phyloP scores from a whole-genome alignment of 2,329 filamentous ascomycete genomes.

The Scleromitrula shiraiana region DNA sequence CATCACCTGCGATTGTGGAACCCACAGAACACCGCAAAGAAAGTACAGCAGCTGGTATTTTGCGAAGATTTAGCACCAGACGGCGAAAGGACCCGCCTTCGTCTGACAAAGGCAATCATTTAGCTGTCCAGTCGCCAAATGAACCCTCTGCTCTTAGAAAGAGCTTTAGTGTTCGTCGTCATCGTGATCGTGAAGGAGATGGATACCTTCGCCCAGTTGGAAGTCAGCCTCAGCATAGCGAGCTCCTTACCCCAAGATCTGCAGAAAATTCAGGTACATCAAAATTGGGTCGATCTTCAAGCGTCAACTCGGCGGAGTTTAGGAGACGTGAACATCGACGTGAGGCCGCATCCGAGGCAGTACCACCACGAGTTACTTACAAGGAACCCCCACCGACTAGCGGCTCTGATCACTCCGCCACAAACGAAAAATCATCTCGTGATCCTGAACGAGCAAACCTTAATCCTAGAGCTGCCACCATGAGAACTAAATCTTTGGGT shows the following conservation, averaged over 20 bases:
- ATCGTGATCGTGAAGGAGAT: conserved; percentile 41
- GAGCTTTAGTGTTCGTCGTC: conserved; percentile 76
- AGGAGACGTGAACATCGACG: conserved; percentile 54
- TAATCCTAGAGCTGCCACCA: conserved; percentile 52
- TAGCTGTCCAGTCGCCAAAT: conserved; percentile 72
- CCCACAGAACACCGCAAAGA: conserved; percentile 70
- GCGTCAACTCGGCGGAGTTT: conserved; percentile 82
- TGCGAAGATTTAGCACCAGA: conserved; percentile 86
- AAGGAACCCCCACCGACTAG: conserved; percentile 67
- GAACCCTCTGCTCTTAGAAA: conserved; percentile 66
- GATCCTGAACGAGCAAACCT: conserved; percentile 34
- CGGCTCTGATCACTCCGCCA: conserved; percentile 66
- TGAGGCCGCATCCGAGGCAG: conserved; percentile 46
- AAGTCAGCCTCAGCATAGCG: conserved; percentile 66
- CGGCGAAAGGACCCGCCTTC: conserved; percentile 53
- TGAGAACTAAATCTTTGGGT: conserved; percentile 78
- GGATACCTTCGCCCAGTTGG: conserved; percentile 46
- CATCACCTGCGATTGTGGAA: conserved; percentile 43
- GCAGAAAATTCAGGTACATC: conserved; percentile 51
- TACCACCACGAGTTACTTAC: conserved; percentile 38
- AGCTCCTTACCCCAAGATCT: conserved; percentile 59
- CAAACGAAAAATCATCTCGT: conserved; percentile 41
- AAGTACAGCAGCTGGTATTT: conserved; percentile 72
- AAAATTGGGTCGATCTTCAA: conserved; percentile 77
- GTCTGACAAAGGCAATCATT: conserved; percentile 51